Conservation (phyloP, 345 rosid genomes). For the Bretschneidera sinensis region DNA sequence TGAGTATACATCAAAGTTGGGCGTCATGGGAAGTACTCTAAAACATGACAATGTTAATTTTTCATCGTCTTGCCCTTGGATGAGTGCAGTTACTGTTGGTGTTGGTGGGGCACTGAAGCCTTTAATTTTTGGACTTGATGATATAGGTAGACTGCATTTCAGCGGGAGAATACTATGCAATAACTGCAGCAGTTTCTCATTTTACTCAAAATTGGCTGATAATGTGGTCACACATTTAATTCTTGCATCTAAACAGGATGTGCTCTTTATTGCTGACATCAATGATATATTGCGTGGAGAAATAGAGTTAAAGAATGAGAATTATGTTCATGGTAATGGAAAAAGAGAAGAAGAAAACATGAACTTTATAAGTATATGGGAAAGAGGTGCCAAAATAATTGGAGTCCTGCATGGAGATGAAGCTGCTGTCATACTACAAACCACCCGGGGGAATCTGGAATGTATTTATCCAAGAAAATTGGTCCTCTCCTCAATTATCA, state of each 20-base stretch:
- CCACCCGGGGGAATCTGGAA: conserved; percentile 84
- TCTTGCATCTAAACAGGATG: conserved; percentile 80
- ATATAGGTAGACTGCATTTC: conserved; percentile 64
- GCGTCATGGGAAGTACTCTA: conserved; percentile 36
- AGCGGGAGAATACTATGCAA: conserved; percentile 61
- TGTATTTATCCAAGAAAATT: conserved; percentile 90
- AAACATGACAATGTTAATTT: conserved; percentile 35
- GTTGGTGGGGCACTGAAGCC: conserved; percentile 36
- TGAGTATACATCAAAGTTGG: conserved; percentile 47
- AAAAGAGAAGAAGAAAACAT: conserved; percentile 55
- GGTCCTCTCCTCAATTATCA: conserved; percentile 67
- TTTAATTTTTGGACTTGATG: conserved; percentile 81
- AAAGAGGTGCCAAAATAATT: conserved; percentile 74
- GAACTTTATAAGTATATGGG: conserved; percentile 74
- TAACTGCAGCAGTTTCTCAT: conserved; percentile 85
- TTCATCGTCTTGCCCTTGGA: conserved; percentile 67
- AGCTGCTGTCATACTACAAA: conserved; percentile 79
- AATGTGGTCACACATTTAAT: conserved; percentile 72
- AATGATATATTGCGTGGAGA: conserved; percentile 58
- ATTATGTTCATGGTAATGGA: conserved; percentile 46
- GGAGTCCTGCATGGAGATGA: conserved; percentile 94
- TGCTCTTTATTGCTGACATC: conserved; percentile 73
- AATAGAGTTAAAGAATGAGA: conserved; percentile 44
- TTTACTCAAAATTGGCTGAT: conserved; percentile 72
- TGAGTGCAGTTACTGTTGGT: conserved; percentile 54